phyloP scores from a whole-genome alignment of 352 stramenopile genomes.

The Pythium aquatile region DNA sequence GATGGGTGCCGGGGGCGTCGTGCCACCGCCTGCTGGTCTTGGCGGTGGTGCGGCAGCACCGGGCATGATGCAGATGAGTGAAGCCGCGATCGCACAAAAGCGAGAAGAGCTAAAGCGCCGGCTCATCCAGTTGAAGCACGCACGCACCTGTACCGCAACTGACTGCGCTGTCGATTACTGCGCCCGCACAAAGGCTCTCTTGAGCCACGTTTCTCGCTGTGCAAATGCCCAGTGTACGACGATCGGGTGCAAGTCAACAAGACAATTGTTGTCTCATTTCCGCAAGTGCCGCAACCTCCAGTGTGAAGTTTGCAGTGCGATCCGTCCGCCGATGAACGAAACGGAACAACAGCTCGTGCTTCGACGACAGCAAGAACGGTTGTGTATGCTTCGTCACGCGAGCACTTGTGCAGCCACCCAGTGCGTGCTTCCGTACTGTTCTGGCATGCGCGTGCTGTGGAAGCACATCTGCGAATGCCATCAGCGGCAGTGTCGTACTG shows the following conservation, averaged over 20 bases:
- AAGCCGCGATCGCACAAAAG: constrained; percentile 82
- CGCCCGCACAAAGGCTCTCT: constrained; percentile 71
- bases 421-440: constrained; percentile 83
- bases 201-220: constrained; percentile 81
- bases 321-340: constrained; percentile 86
- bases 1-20: constrained; percentile 1
- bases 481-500: constrained; percentile 81
- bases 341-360: constrained; percentile 84
- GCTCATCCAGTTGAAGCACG: constrained; percentile 86
- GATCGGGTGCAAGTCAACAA: constrained; percentile 86
- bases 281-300: constrained; percentile 86
- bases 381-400: constrained; percentile 87
- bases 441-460: constrained; percentile 88
- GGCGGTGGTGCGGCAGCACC: constrained; percentile 16
- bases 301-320: constrained; percentile 85
- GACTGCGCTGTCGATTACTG: constrained; percentile 85
- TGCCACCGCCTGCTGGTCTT: constrained; percentile 20
- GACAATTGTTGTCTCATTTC: constrained; percentile 85
- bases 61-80: constrained; percentile 72
- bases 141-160: constrained; percentile 69
- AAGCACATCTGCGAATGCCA: constrained; percentile 91
- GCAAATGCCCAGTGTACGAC: constrained; percentile 84
- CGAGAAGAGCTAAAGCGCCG: constrained; percentile 82
- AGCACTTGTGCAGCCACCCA: constrained; percentile 68
- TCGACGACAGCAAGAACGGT: constrained; percentile 77